phyloP scores from a whole-genome alignment of 495 filamentous ascomycete species.

The Penicillium subrubescens region DNA sequence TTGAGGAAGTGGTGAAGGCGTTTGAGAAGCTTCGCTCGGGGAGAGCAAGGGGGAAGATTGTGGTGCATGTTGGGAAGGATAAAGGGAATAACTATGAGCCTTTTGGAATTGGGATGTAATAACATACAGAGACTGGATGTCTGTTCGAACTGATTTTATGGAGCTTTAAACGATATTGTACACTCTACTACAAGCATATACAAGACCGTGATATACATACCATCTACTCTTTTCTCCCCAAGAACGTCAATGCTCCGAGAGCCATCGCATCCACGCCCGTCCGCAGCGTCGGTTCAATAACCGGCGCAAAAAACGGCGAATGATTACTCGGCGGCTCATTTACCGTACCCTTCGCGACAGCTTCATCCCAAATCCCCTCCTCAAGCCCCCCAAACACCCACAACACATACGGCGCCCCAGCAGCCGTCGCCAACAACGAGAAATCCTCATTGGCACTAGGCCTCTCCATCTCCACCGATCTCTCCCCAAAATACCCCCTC shows the following conservation, averaged over 20 bases:
- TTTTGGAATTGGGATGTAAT: constrained; percentile 8
- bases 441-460: constrained; percentile 58
- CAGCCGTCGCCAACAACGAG: constrained; percentile 53
- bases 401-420: constrained; percentile 54
- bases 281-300: constrained; percentile 59
- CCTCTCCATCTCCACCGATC: constrained; percentile 27
- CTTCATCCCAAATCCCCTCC: constrained; percentile 47
- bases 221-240: constrained; percentile 14
- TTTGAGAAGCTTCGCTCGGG: constrained; percentile 64
- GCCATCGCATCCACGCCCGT: constrained; percentile 58
- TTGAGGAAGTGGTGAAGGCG: constrained; percentile 63
- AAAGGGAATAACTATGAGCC: constrained; percentile 19
- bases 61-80: constrained; percentile 55
- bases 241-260: constrained; percentile 53
- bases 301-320: constrained; percentile 61
- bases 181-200: no score
- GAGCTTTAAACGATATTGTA: no score
- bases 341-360: constrained; percentile 43
- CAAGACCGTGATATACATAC: no score
- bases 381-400: constrained; percentile 60
- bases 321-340: constrained; percentile 57
- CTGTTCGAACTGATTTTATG: not conserved
- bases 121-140: not conserved
- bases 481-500: constrained; percentile 43
- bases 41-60: constrained; percentile 68